Evolutionary conservation across 495 filamentous ascomycete genomes (phyloP), one percentile per base, ranked within the genome.

Genomic region (Neurospora sp.): DNA sequence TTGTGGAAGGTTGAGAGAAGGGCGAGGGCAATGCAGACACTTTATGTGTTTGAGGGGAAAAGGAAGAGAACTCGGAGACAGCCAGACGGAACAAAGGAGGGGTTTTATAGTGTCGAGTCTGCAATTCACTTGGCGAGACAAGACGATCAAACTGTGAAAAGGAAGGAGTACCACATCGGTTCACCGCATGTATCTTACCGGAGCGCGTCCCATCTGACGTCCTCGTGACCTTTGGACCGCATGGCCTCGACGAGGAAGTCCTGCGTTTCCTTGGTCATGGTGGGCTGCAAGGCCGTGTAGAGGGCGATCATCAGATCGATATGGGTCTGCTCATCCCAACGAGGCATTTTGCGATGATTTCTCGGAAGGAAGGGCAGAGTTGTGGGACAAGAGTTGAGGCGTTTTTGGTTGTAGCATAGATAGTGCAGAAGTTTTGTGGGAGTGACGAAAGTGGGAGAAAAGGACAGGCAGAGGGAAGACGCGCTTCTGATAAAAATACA

Each of bases 281-380:
- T 38, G 1, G 48, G 41, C 18, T 70, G 71, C 2, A 38, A n/a
- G 40, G 73, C 69, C 8, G 53, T 46, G 27, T 74, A 74, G 16
- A 74, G 20, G 9, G 48, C 39, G 9, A 74, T 12, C 22, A 74
- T 39, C 38, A 74, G 69, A 44, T 74, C 73, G 5, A 16, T 46
- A 14, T 71, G 10, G n/a, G 72, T 40, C 12, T 70, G 39, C 14
- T 75, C 70, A 70, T 76, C 75, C 77, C 77, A 79, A n/a, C 59
- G 75, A 10, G 35, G 53, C 44, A 70, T 65, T 61, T 31, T 61
- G 53, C 53, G 22, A 31, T 61, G 53, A 61, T 6, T 61, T 61
- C 22, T 61, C n/a, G 18, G 31, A 59, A n/a, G 11, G 46, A 38
- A 35, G 4, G 1, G 59, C 16, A 69, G 22, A 18, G 22, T 14